Conservation (phyloP, 805 yeast genomes). For the Maudiozyma barnettii region DNA sequence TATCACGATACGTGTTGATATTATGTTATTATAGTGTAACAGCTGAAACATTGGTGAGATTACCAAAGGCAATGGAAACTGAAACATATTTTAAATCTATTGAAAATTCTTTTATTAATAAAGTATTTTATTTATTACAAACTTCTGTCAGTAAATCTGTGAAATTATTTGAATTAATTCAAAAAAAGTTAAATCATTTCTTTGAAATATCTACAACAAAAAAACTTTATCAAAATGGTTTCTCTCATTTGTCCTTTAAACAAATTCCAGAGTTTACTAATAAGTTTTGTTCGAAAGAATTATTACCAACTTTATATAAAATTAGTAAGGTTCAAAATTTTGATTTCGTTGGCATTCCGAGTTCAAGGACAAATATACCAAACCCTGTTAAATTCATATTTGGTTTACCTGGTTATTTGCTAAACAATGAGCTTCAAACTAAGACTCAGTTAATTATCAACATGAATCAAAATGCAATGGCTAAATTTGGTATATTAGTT, state of each 20-base stretch:
- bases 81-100: constrained; percentile 14
- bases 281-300: constrained; percentile 1
- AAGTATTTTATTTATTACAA: constrained; percentile 18
- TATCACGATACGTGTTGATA: constrained; percentile 6
- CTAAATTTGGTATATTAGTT: constrained; percentile 16
- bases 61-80: constrained; percentile 16
- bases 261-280: not conserved
- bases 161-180: constrained; percentile 1
- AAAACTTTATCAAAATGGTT: not conserved
- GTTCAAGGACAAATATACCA: not conserved
- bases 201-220: not conserved
- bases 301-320: constrained; percentile 4
- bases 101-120: constrained; percentile 9
- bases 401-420: constrained; percentile 11
- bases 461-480: constrained; percentile 7
- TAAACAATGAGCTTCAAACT: constrained; percentile 13
- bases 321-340: constrained; percentile 3
- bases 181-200: constrained; percentile 3
- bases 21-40: constrained; percentile 18
- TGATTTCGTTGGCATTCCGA: constrained; percentile 7
- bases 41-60: constrained; percentile 9
- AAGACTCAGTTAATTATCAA: constrained; percentile 4
- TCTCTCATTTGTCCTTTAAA: not conserved
- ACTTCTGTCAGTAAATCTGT: constrained; percentile 5
- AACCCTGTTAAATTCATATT: not conserved